phyloP scores from a whole-genome alignment of 2,329 filamentous ascomycete genomes.

The Aspergillus ibericus region DNA sequence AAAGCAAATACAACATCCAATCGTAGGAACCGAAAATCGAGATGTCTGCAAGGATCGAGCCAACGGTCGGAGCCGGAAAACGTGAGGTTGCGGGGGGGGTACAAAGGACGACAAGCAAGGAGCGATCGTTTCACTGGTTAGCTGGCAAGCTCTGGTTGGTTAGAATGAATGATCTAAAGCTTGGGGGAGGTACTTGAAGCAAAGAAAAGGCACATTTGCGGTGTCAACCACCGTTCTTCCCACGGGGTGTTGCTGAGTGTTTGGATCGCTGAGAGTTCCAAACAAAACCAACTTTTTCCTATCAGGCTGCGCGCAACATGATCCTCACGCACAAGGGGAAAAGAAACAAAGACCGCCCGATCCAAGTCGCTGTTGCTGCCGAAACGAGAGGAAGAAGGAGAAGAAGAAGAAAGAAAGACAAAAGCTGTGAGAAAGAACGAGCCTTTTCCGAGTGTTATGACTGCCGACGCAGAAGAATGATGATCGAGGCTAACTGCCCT shows the following conservation, averaged over 20 bases:
- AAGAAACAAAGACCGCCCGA: neutral
- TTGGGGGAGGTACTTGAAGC: neutral
- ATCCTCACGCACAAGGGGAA: neutral
- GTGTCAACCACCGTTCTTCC: neutral
- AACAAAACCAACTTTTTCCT: slow-evolving; percentile 9
- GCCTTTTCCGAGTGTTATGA: neutral
- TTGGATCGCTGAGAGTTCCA: neutral
- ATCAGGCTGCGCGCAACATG: neutral
- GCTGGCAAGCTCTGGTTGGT: neutral
- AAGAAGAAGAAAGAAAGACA: neutral
- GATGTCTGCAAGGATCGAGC: neutral
- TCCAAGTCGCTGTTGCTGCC: neutral
- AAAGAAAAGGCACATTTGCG: neutral
- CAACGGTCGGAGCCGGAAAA: neutral
- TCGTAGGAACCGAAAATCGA: neutral
- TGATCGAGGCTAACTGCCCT: neutral
- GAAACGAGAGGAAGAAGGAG: neutral
- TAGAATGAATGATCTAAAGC: neutral
- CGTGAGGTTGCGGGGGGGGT: neutral
- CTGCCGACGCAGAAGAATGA: neutral
- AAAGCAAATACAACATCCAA: neutral
- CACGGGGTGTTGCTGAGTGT: too few relatives aligned
- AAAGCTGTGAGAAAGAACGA: neutral
- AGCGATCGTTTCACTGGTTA: neutral
- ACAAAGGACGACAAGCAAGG: neutral